phyloP scores from a whole-genome alignment of 345 rosid species.

The Melaleuca alternifolia region DNA sequence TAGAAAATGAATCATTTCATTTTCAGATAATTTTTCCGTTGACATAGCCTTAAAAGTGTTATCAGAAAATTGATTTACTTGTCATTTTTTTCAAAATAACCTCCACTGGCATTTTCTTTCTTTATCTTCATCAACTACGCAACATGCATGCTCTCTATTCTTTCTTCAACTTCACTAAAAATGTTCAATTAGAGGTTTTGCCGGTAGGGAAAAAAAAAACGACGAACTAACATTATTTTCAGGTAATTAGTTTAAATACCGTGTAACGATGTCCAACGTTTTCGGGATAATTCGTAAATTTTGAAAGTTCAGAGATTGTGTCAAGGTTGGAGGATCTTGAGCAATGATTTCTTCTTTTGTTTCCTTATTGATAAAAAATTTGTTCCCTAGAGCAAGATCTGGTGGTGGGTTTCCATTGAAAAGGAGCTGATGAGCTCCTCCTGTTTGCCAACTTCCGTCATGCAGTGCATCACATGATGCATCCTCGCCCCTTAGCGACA shows the following conservation, averaged over 20 bases:
- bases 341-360: neutral
- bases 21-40: too few relatives aligned
- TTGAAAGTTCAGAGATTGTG: neutral
- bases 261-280: neutral
- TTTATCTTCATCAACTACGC: neutral
- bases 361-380: neutral
- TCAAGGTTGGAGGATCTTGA: neutral
- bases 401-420: neutral
- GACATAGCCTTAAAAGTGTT: fast-evolving
- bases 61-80: neutral
- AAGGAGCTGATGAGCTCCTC: neutral
- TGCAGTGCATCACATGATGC: neutral
- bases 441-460: neutral
- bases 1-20: too few relatives aligned
- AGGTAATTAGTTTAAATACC: too few relatives aligned
- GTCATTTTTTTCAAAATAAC: neutral
- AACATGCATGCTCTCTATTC: neutral
- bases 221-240: too few relatives aligned
- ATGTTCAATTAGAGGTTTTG: too few relatives aligned
- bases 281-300: too few relatives aligned
- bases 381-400: neutral
- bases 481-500: neutral
- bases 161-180: neutral
- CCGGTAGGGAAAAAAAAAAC: too few relatives aligned
- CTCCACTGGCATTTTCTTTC: neutral